Conservation (phyloP, 208 protist genomes). For the Crithidia bombi region DNA sequence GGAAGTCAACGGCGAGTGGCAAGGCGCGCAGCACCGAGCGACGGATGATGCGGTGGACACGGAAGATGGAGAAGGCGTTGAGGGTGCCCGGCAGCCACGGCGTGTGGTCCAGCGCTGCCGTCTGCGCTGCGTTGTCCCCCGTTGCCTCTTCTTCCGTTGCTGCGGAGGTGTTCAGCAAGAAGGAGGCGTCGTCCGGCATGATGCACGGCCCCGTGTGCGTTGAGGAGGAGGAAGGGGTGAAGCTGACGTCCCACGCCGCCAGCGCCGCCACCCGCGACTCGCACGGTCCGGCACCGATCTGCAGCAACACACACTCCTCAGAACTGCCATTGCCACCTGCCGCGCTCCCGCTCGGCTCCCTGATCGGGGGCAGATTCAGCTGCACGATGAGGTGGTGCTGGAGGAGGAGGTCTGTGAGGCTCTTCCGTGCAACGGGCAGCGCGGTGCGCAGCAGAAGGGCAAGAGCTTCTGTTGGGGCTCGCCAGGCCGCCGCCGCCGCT, state of each 20-base stretch:
- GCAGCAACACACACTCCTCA: slow-evolving; percentile 19
- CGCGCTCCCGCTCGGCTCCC: neutral
- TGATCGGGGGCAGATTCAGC: neutral
- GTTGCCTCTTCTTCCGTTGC: neutral
- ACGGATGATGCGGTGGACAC: slow-evolving; percentile 51
- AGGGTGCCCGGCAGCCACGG: slow-evolving; percentile 31
- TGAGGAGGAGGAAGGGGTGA: slow-evolving; percentile 13
- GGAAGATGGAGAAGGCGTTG: slow-evolving; percentile 42
- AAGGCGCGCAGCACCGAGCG: slow-evolving; percentile 50
- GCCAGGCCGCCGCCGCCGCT: slow-evolving; percentile 9
- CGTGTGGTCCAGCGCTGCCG: neutral
- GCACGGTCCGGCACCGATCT: slow-evolving; percentile 42
- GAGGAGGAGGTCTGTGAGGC: slow-evolving; percentile 22
- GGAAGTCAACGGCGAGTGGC: slow-evolving; percentile 47
- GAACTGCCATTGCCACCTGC: neutral
- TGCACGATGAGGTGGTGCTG: slow-evolving; percentile 22
- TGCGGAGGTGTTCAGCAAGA: slow-evolving; percentile 15
- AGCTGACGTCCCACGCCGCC: slow-evolving; percentile 47
- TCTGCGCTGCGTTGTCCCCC: neutral
- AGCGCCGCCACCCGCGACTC: slow-evolving; percentile 32
- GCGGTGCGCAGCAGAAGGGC: slow-evolving; percentile 16
- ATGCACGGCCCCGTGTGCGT: neutral
- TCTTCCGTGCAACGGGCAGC: slow-evolving; percentile 16
- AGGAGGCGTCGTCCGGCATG: slow-evolving; percentile 32
- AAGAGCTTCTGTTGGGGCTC: neutral